Evolutionary conservation across 768 basidiomycete genomes (phyloP), one percentile per base, ranked within the genome.

Genomic region (Mycena leptocephala): DNA sequence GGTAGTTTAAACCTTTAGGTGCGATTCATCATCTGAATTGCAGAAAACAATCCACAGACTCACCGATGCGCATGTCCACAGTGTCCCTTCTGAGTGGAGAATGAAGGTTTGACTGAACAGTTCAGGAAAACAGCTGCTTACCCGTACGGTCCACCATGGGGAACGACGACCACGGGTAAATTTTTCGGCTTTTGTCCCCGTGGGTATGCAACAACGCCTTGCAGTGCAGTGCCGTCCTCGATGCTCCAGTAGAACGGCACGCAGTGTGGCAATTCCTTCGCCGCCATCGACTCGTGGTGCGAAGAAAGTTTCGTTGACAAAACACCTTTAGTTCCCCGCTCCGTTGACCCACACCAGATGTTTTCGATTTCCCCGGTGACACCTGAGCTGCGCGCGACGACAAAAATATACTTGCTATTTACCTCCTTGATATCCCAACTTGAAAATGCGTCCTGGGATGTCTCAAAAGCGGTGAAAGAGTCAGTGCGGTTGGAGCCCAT

Each of bases 121-220:
- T 28, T 8, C 5, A 59, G 13, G n/a, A 16, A 61, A 37, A 32
- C 14, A 1, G 20, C 24, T 20, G n/a, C 72, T 14, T 37, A 76
- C 75, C 28, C 20, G 46, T 78, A 78, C 3, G 77, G 77, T 11
- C 77, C 77, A 10, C 77, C 77, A 24, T 78, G 77, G 6, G 74
- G 66, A 10, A 75, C 74, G 3, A 78, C 74, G 28, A 78, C 77
- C 0, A 74, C 75, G 7, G 65, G 74, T 39, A 75, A 18, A 28
- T 64, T 71, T 7, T 67, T 48, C 20, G 51, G 28, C 53, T 51
- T 1, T 56, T 56, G 48, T 35, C 77, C 77, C 9, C 70, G 73
- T 14, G 70, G 73, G 61, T 75, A 51, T 6, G 74, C 33, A 9
- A 64, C 56, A 39, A 78, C 28, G 13, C 77, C 77, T 58, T 78